Evolutionary conservation across 495 filamentous ascomycete species (phyloP), one percentile per base, ranked within the genome.

Genomic region (Neurospora cerealis): DNA sequence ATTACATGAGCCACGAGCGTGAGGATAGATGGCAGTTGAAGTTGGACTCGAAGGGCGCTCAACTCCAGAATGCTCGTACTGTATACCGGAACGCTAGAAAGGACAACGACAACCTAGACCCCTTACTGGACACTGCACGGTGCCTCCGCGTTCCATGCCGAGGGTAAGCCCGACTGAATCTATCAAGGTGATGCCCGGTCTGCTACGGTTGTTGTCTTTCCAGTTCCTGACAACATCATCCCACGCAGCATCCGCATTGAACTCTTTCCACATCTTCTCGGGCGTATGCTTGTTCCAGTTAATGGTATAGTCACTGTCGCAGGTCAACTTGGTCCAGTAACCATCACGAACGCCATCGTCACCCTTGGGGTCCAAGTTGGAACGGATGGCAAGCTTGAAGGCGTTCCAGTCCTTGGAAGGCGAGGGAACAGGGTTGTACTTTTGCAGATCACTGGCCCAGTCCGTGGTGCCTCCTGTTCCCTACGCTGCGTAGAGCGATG

Each of bases 161-260:
- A 76, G 28, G 5, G 74, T 76, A 71, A 93, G 92, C 8, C 88
- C 85, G 74, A 96, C 89, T 6, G 90, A 87, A 77, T 93, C 93
- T 5, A 94, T 81, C 75, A 96, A 93, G 0, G 91, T 91, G 0
- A 72, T 1, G 13, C 13, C 54, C 11, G 91, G 91, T 34, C 41
- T 34, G 46, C 13, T 19, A 24, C 62, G 69, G 15, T 75, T 39
- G 7, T 62, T 21, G 24, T 60, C 17, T 19, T 71, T 54, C 73
- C 72, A 77, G 13, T 75, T 71, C 69, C 69, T 76, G 38, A 80
- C 48, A 5, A 72, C 71, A 24, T 78, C 73, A 3, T 17, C 11
- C 75, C 81, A 83, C 8, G 80, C 79, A 24, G 38, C 71, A 40
- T 75, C 73, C 2, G 75, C 72, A 66, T 77, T 71, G 74, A 83